Percentiles rank a stretch among this genome's conserved stretches.
phyloP scores from a whole-genome alignment of 495 filamentous ascomycete species.

The Penicillium nucicola region DNA sequence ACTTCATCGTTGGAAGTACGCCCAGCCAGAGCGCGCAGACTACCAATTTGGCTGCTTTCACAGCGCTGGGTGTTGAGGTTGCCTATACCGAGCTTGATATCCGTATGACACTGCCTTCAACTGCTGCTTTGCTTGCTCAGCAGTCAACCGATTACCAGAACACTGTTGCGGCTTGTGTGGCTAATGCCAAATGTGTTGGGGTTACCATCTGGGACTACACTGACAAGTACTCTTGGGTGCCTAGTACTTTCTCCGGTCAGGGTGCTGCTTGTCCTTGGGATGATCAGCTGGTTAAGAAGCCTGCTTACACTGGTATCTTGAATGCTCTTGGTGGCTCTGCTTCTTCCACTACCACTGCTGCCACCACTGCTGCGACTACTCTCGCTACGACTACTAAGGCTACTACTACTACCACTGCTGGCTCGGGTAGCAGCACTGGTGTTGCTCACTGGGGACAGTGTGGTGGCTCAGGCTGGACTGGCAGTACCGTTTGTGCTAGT shows the following conservation, averaged over 20 bases:
- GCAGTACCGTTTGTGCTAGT: constrained; percentile 42
- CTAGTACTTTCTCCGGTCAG: constrained; percentile 48
- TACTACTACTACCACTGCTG: constrained; percentile 28
- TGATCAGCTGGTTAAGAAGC: constrained; percentile 53
- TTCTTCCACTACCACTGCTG: constrained; percentile 28
- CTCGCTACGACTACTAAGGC: constrained; percentile 9
- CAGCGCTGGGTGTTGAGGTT: constrained; percentile 54
- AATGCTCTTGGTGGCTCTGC: constrained; percentile 22
- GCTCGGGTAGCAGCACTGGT: constrained; percentile 19
- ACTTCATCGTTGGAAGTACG: constrained; percentile 55
- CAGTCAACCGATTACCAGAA: constrained; percentile 58
- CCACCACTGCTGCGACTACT: constrained; percentile 26
- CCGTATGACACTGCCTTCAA: constrained; percentile 47
- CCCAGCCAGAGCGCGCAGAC: constrained; percentile 47
- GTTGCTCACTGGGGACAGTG: constrained; percentile 49
- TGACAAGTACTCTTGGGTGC: constrained; percentile 62
- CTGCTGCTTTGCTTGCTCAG: constrained; percentile 43
- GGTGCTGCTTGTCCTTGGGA: constrained; percentile 54
- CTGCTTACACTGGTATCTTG: constrained; percentile 49
- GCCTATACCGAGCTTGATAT: constrained; percentile 64
- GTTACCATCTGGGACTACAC: constrained; percentile 67
- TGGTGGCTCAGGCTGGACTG: constrained; percentile 47
- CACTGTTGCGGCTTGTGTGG: constrained; percentile 57
- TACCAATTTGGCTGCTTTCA: constrained; percentile 45
- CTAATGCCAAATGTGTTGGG: constrained; percentile 58